Percentiles rank a stretch among this genome's conserved stretches.
phyloP scores from a whole-genome alignment of 257 asterid species.

The Parsonsia alboflavescens region DNA sequence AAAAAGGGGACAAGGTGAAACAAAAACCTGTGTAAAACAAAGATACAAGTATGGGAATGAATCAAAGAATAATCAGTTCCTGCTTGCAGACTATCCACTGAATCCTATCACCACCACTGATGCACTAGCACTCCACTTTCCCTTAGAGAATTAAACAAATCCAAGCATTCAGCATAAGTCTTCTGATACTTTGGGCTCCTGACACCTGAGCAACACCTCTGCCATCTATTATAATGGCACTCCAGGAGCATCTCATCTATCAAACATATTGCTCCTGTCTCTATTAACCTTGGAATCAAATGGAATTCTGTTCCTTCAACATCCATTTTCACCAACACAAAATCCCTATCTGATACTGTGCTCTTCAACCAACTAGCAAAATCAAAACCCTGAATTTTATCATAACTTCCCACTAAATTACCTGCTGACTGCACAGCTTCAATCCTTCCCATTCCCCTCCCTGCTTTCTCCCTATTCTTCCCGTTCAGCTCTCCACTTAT shows the following conservation, averaged over 20 bases:
- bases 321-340: conserved; percentile 73
- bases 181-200: conserved; percentile 41
- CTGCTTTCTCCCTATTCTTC: conserved; percentile 31
- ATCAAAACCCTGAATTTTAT: conserved; percentile 56
- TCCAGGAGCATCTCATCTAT: conserved; percentile 77
- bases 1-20: neutral
- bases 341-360: conserved; percentile 33
- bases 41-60: conserved; percentile 1
- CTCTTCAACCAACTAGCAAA: conserved; percentile 53
- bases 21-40: neutral
- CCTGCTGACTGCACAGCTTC: conserved; percentile 43
- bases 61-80: neutral
- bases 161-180: conserved; percentile 49
- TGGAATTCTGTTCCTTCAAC: conserved; percentile 57
- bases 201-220: conserved; percentile 43
- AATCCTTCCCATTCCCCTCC: conserved; percentile 55
- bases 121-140: conserved; percentile 58
- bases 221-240: conserved; percentile 64
- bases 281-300: conserved; percentile 48
- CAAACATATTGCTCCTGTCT: conserved; percentile 56
- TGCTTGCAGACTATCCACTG: neutral
- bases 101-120: conserved; percentile 55
- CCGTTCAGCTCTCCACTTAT: conserved; percentile 32
- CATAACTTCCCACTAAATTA: conserved; percentile 21
- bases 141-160: conserved; percentile 50